A percentile compares a stretch with the other conserved stretches of the same genome.
Evolutionary conservation across 768 basidiomycete species (phyloP).

Genomic region (Tricholoma terreum): DNA sequence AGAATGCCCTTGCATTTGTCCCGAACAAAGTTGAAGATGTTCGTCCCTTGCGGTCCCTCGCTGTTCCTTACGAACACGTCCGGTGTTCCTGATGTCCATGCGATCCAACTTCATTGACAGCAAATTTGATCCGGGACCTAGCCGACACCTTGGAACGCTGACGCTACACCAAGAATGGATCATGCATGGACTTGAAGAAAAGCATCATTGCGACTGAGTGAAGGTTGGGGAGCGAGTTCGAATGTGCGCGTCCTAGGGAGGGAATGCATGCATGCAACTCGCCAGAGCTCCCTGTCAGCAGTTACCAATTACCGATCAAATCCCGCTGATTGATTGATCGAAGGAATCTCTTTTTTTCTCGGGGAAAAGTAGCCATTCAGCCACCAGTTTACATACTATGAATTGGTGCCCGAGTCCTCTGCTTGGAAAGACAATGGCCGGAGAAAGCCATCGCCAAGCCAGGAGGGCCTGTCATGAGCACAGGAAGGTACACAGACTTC

Average conservation of each 20-base stretch:
- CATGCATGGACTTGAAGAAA: neutral
- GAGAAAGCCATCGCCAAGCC: neutral
- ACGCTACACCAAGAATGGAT: neutral
- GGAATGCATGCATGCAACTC: no score
- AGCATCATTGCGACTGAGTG: neutral
- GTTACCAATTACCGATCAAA: slow-evolving; percentile 13
- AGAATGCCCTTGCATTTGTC: slow-evolving; percentile 1
- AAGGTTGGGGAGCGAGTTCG: neutral
- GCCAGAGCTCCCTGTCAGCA: no score
- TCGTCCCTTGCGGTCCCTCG: neutral
- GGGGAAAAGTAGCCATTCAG: no score
- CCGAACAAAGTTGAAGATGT: neutral
- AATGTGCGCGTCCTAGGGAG: slow-evolving; percentile 6
- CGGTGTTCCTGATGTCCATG: neutral
- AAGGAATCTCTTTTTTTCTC: neutral
- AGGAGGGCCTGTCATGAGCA: neutral
- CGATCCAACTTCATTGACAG: neutral
- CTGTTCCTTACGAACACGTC: neutral
- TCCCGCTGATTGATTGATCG: slow-evolving; percentile 11
- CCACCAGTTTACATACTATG: no score
- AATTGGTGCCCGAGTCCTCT: no score
- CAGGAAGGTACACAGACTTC: neutral
- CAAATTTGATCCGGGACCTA: neutral
- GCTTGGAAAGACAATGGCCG: neutral
- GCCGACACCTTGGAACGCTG: neutral